A percentile compares a stretch with the other conserved stretches of the same genome.
Conservation (phyloP, 257 asterid genomes). For the Sherardia arvensis region DNA sequence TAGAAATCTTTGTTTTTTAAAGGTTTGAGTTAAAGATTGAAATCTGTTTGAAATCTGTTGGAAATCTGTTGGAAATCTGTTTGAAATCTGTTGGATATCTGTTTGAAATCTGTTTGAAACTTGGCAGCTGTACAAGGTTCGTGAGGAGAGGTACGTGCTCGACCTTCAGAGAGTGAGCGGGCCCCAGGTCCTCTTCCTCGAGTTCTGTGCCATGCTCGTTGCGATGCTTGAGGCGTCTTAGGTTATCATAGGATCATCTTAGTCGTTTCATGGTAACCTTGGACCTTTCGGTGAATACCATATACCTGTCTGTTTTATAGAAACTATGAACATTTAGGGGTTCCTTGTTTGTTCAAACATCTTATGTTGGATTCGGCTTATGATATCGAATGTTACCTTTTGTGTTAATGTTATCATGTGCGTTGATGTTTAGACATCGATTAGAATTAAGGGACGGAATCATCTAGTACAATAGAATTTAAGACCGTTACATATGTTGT, state of each 20-base stretch:
- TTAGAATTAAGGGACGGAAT: too few relatives aligned
- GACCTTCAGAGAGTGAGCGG: slow-evolving; percentile 90
- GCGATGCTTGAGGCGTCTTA: slow-evolving; percentile 46
- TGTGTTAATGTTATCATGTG: too few relatives aligned
- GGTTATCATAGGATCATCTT: neutral
- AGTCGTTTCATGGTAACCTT: neutral
- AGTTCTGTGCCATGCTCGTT: slow-evolving; percentile 79
- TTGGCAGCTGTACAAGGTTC: slow-evolving; percentile 75
- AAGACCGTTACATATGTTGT: too few relatives aligned
- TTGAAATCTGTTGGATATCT: slow-evolving; percentile 13
- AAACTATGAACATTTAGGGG: slow-evolving; percentile 1
- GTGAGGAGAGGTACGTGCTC: slow-evolving; percentile 66
- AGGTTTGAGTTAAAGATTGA: neutral
- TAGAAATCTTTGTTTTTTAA: neutral
- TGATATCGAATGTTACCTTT: neutral
- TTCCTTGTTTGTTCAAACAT: neutral
- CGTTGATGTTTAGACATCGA: too few relatives aligned
- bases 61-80: too few relatives aligned
- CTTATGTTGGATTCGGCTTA: neutral
- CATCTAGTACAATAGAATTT: too few relatives aligned
- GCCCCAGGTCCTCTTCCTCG: slow-evolving; percentile 83
- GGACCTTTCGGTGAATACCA: neutral
- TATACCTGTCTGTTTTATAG: neutral
- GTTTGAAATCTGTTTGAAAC: slow-evolving; percentile 12
- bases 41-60: slow-evolving; percentile 11